Evolutionary conservation across 202 grass and related monocot species (phyloP), one percentile per base, ranked within the genome.

Genomic region (Carex sylvatica): DNA sequence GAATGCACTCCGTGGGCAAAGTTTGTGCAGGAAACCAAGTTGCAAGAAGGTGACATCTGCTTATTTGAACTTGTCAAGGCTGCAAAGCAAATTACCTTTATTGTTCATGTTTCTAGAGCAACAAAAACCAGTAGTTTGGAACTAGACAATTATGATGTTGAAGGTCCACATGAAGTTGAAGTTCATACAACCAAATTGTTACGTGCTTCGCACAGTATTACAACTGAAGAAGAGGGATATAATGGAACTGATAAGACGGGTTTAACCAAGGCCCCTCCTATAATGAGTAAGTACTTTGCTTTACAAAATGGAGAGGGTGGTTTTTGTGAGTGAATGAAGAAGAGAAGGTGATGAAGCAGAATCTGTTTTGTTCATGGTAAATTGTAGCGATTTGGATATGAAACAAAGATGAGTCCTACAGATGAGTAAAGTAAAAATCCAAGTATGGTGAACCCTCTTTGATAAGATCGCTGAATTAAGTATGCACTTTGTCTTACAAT

Each of bases 61-160:
- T 55, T 89, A 14, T 91, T 94, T 60, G 75, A 84, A 44, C 68
- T 75, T 65, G 46, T 82, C 75, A 49, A 80, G 56, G 38, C 70
- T 69, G 71, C 81, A 26, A 20, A 65, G 20, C 14, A 11, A 58
- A 58, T 60, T n/a, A 80, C 62, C 26, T 75, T 90, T 70, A 83
- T 63, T 83, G 84, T 90, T 44, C 82, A 87, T 58, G 47, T 90
- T 22, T 78, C 85, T 61, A 56, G 47, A 44, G 65, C 20, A 63
- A 63, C 9, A 7, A 60, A 22, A 60, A 60, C 8, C 9, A 60
- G 56, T 8, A 60, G 56, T 6, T 59, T 59, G 16, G n/a, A 20
- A 59, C 55, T 59, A 59, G 55, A 59, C 55, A 59, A 59, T 59
- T 59, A 19, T 59, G 18, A 20, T n/a, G 18, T 59, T n/a, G 16